A percentile compares a stretch with the other conserved stretches of the same genome.
Conservation (phyloP, 2,329 filamentous ascomycete species). For the Gaeumannomyces sp. region DNA sequence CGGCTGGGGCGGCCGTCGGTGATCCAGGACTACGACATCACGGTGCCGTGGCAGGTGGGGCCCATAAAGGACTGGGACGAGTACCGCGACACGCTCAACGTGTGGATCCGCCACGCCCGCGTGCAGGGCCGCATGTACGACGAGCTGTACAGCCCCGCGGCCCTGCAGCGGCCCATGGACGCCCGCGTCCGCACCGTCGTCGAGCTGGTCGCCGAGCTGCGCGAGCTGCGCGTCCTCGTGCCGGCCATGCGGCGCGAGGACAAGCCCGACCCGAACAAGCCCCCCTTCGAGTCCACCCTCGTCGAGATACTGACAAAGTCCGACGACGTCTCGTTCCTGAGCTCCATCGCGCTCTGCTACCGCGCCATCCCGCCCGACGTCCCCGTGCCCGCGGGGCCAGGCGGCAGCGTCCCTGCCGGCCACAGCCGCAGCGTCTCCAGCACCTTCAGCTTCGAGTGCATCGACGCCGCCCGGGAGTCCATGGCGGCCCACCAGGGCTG, state of each 20-base stretch:
- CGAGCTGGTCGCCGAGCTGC: constrained; percentile 32
- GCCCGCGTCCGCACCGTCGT: constrained; percentile 34
- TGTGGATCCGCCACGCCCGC: constrained; percentile 50
- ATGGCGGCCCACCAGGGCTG: constrained; percentile 39
- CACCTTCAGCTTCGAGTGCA: constrained; percentile 42
- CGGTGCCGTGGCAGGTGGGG: constrained; percentile 30
- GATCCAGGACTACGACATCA: constrained; percentile 53
- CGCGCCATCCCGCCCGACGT: constrained; percentile 42
- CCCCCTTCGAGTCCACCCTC: constrained; percentile 27
- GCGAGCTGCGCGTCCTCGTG: constrained; percentile 33
- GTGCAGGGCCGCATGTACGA: constrained; percentile 56
- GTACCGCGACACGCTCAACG: constrained; percentile 40
- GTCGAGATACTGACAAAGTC: constrained; percentile 38
- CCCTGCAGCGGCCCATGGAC: constrained; percentile 32
- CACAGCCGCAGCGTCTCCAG: constrained; percentile 16
- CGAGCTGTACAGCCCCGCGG: constrained; percentile 45
- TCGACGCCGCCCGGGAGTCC: constrained; percentile 43
- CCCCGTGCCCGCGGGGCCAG: constrained; percentile 16
- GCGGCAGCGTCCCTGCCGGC: not conserved
- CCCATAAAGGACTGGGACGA: constrained; percentile 25
- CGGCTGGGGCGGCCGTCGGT: constrained; percentile 51
- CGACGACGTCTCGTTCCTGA: constrained; percentile 41
- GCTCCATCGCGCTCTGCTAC: constrained; percentile 45
- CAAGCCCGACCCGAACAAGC: not conserved
- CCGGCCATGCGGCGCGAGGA: constrained; percentile 17